Evolutionary conservation across 495 filamentous ascomycete genomes (phyloP), one percentile per base, ranked within the genome.

Genomic region (Podospora appendiculata): DNA sequence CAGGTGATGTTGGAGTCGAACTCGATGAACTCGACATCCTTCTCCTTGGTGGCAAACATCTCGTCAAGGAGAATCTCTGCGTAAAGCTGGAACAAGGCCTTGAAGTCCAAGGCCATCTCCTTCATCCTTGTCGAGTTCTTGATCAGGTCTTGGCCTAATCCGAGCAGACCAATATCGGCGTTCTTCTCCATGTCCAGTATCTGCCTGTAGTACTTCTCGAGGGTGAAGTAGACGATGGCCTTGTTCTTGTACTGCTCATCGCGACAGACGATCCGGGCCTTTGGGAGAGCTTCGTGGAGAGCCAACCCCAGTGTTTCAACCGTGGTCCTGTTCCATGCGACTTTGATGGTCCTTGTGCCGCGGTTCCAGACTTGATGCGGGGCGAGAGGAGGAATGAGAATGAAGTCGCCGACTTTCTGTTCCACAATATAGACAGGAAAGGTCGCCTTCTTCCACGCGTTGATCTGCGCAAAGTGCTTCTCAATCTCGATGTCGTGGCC

Each of bases 221-320:
- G 74, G 0, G 89, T 85, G 64, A 82, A 93, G 62, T 86, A 95
- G 32, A 96, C 78, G 53, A 97, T 96, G 14, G 91, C 87, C 61
- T 96, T 96, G 72, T 92, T 95, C 65, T 97, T 98, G 74, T 98
- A 98, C 64, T 96, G 89, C 60, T 98, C 93, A 55, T 98, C 93
- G n/a, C 93, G 89, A 63, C 93, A 96, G 32, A 97, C 90, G 60
- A 95, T 80, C 18, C 90, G 78, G 5, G 92, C 88, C 52, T 89
- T 86, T 1, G 89, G 89, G 4, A 98, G 73, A 0, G 91, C 89
- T 70, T 96, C 92, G 47, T 80, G 76, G 19, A 98, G 68, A 0
- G 92, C 92, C 69, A 93, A 71, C 47, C 89, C 83, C 0, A 98
- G 73, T 0, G 93, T 96, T 55, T 96, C 88, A 5, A 87, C 88